Percentiles rank a stretch among this genome's conserved stretches.
Evolutionary conservation across 805 yeast species (phyloP).

Genomic region (Hanseniaspora vineae): DNA sequence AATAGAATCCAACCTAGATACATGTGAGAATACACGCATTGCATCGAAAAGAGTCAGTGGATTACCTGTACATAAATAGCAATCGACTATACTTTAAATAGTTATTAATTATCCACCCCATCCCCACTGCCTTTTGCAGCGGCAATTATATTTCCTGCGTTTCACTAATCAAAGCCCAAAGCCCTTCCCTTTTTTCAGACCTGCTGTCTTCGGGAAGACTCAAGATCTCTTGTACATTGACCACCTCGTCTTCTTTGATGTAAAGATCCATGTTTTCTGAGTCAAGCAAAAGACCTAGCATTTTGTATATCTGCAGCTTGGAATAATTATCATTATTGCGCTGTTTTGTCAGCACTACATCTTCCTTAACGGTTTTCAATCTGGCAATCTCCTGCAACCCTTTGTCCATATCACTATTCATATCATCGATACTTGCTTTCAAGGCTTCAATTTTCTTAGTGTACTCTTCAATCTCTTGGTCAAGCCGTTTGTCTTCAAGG

Average conservation of each 20-base stretch:
- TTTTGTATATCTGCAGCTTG: conserved; percentile 46
- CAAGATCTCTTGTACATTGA: background rate
- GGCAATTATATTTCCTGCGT: too few relatives aligned
- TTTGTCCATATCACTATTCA: conserved; percentile 15
- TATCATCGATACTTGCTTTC: conserved; percentile 8
- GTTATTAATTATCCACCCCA: too few relatives aligned
- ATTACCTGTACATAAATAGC: too few relatives aligned
- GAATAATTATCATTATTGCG: conserved; percentile 16
- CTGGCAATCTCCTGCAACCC: conserved; percentile 12
- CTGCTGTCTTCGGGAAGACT: too few relatives aligned
- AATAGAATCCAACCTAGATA: conserved; percentile 68
- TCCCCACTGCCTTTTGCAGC: too few relatives aligned
- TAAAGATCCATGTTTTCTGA: background rate
- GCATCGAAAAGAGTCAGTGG: too few relatives aligned
- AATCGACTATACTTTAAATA: too few relatives aligned
- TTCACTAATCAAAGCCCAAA: too few relatives aligned
- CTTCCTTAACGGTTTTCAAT: conserved; percentile 13
- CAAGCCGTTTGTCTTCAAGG: conserved; percentile 7
- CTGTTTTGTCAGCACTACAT: background rate
- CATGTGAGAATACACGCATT: too few relatives aligned
- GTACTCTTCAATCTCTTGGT: background rate
- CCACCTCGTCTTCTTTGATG: background rate
- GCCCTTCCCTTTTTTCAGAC: too few relatives aligned
- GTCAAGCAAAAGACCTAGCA: conserved; percentile 44
- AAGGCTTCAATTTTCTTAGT: background rate